Percentiles rank a stretch among this genome's conserved stretches.
These are phyloP conservation scores for Naganishia vishniacii DNA, from an alignment of 768 basidiomycete species.

Conservation along the genomic window DNA sequence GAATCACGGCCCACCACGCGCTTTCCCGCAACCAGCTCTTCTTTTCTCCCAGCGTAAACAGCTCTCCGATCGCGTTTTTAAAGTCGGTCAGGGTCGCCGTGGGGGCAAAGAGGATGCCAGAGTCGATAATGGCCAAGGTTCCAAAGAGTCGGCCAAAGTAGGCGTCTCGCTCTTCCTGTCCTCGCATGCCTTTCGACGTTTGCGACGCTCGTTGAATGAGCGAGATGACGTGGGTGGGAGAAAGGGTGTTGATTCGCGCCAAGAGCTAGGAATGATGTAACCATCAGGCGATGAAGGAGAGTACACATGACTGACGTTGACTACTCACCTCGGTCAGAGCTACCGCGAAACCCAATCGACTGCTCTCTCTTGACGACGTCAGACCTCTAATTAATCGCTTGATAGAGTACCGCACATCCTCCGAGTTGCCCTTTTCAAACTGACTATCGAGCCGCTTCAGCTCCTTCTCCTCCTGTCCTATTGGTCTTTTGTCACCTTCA, in stretches of 20 bases:
- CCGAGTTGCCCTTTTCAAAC: constrained; percentile 65
- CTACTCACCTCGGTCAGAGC: constrained; percentile 80
- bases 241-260: constrained; percentile 68
- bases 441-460: constrained; percentile 37
- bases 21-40: constrained; percentile 89
- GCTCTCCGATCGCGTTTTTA: constrained; percentile 56
- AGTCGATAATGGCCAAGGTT: constrained; percentile 74
- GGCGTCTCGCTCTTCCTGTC: constrained; percentile 87
- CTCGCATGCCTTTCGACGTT: constrained; percentile 68
- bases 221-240: constrained; percentile 68
- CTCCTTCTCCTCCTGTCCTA: constrained; percentile 30
- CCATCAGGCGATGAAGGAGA: background rate
- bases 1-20: constrained; percentile 73
- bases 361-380: constrained; percentile 86
- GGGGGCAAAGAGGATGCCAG: constrained; percentile 65
- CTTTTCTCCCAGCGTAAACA: constrained; percentile 67
- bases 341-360: constrained; percentile 89
- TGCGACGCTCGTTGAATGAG: constrained; percentile 69
- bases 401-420: constrained; percentile 89
- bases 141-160: constrained; percentile 91
- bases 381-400: constrained; percentile 78
- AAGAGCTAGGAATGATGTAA: constrained; percentile 60
- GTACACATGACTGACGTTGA: background rate
- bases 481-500: constrained; percentile 51
- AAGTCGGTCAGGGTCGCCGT: constrained; percentile 61